phyloP scores from a whole-genome alignment of 2,329 filamentous ascomycete genomes.

The Cladophialophora yegresii region DNA sequence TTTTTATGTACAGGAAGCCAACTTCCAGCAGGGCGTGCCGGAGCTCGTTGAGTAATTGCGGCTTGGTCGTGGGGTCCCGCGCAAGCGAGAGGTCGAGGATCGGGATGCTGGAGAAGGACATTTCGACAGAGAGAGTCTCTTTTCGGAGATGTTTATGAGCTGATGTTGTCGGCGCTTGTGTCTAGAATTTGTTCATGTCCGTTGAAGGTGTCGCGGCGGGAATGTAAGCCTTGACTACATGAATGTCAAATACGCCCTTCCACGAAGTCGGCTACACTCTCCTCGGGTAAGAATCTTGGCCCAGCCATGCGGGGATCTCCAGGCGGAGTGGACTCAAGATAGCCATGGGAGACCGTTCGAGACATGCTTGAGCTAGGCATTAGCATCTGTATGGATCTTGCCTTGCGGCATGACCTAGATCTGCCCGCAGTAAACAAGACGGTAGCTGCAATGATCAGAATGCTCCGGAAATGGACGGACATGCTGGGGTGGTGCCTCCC shows the following conservation, averaged over 20 bases:
- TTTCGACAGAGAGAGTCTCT: background rate
- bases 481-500: background rate
- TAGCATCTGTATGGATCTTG: background rate
- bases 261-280: background rate
- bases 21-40: conserved; percentile 78
- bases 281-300: background rate
- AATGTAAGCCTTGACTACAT: too few relatives aligned
- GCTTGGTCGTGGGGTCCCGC: conserved; percentile 65
- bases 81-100: conserved; percentile 74
- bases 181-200: background rate
- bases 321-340: background rate
- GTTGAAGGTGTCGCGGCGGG: background rate
- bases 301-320: background rate
- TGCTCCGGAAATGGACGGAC: background rate
- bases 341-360: too few relatives aligned
- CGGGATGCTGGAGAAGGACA: conserved; percentile 56
- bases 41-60: conserved; percentile 69
- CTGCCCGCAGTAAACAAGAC: background rate
- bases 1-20: conserved; percentile 84
- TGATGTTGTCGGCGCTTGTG: background rate
- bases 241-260: background rate
- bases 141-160: background rate
- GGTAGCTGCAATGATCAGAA: background rate
- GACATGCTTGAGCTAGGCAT: too few relatives aligned
- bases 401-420: background rate